Evolutionary conservation across 2,329 filamentous ascomycete genomes (phyloP).

Genomic region (Scopulariopsis brevicaulis): DNA sequence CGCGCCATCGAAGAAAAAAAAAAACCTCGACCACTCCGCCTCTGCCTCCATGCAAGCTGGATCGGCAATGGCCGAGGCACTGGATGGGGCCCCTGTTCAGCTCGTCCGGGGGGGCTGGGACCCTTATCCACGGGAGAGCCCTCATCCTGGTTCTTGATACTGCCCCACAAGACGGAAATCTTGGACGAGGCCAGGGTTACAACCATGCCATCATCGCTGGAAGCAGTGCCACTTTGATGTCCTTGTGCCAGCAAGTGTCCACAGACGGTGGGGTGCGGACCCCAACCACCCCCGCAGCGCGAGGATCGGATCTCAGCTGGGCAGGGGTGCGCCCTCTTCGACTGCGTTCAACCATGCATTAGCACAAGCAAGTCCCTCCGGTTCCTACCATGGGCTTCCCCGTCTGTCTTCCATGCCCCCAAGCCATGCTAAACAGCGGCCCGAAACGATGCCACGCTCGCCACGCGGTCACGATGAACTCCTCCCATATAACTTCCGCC

Average conservation of each 20-base stretch:
- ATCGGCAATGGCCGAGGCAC: not conserved
- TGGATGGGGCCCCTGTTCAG: not conserved
- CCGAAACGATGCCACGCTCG: not conserved
- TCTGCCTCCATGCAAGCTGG: not conserved
- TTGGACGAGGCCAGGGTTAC: not conserved
- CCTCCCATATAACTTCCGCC: not conserved
- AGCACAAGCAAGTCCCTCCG: not conserved
- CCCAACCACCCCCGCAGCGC: not conserved
- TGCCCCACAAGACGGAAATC: not conserved
- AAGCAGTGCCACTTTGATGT: not conserved
- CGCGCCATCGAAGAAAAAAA: too few relatives aligned
- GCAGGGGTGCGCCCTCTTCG: not conserved
- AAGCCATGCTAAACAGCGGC: not conserved
- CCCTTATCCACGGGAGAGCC: not conserved
- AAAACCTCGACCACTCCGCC: not conserved
- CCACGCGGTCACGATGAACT: not conserved
- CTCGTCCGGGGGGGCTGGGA: not conserved
- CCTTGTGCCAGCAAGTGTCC: not conserved
- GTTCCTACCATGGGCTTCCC: not conserved
- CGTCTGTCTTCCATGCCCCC: not conserved
- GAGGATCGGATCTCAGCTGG: slow-evolving; percentile 1
- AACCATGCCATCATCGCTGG: not conserved
- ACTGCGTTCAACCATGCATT: not conserved
- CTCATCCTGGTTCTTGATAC: not conserved
- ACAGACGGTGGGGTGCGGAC: not conserved